Conservation (phyloP, 2,329 filamentous ascomycete genomes). For the Curvularia hawaiiensis region DNA sequence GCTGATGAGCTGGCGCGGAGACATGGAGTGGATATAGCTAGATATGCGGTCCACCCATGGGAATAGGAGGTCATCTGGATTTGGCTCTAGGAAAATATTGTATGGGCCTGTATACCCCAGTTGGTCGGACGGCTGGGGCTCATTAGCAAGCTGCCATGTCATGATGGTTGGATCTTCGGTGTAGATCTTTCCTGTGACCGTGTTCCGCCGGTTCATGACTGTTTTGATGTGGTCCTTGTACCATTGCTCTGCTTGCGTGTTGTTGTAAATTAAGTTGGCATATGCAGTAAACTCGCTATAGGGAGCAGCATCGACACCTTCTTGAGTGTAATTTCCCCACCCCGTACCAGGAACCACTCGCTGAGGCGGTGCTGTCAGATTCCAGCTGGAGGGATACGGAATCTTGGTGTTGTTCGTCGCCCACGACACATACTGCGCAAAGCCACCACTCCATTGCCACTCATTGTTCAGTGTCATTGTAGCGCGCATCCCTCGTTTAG, state of each 20-base stretch:
- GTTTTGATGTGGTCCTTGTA: slow-evolving; percentile 48
- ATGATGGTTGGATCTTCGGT: slow-evolving; percentile 48
- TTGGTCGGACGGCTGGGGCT: slow-evolving; percentile 42
- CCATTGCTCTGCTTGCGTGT: slow-evolving; percentile 41
- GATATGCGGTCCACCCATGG: slow-evolving; percentile 47
- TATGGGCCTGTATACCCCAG: slow-evolving; percentile 36
- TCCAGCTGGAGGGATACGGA: slow-evolving; percentile 48
- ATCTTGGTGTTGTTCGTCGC: slow-evolving; percentile 43
- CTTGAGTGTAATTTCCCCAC: slow-evolving; percentile 48
- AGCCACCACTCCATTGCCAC: slow-evolving; percentile 50
- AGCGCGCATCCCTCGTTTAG: slow-evolving; percentile 47
- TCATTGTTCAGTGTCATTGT: slow-evolving; percentile 49
- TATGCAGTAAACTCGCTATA: slow-evolving; percentile 37
- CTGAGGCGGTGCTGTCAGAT: slow-evolving; percentile 45
- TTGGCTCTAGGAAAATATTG: slow-evolving; percentile 33
- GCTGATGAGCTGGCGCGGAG: slow-evolving; percentile 47
- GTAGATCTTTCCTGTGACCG: slow-evolving; percentile 44
- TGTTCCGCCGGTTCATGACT: slow-evolving; percentile 45
- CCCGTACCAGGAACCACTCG: slow-evolving; percentile 41
- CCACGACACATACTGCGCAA: slow-evolving; percentile 48
- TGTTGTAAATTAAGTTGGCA: slow-evolving; percentile 47
- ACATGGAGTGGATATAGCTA: slow-evolving; percentile 43
- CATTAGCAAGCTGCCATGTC: slow-evolving; percentile 51
- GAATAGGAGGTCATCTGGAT: slow-evolving; percentile 42
- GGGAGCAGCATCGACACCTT: slow-evolving; percentile 40